Evolutionary conservation across 345 rosid genomes (phyloP).

Genomic region (Iberis pinnata): DNA sequence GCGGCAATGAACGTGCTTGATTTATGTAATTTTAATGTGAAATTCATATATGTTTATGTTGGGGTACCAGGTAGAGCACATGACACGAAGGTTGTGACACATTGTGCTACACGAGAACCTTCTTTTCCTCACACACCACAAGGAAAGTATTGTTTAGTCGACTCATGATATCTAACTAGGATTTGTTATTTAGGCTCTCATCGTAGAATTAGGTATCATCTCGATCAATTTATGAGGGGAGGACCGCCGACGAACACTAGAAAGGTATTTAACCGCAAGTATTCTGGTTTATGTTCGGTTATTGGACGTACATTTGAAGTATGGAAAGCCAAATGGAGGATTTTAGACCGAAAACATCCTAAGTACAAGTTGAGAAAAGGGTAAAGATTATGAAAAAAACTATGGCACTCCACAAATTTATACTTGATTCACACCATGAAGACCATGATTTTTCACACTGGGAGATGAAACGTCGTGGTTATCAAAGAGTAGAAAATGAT

Average conservation of each 20-base stretch:
- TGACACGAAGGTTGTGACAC: neutral
- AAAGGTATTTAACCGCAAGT: no score
- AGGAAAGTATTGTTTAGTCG: neutral
- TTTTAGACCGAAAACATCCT: no score
- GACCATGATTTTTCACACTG: no score
- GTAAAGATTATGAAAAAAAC: no score
- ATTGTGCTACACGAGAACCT: neutral
- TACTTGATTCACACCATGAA: no score
- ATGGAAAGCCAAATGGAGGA: no score
- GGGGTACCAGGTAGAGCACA: neutral
- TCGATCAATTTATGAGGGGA: neutral
- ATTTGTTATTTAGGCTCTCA: neutral
- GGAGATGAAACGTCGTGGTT: no score
- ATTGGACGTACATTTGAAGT: neutral
- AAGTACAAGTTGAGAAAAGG: no score
- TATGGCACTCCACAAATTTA: no score
- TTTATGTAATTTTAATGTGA: neutral
- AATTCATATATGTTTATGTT: neutral
- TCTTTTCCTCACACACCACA: neutral
- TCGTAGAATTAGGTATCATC: neutral
- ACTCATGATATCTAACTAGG: neutral
- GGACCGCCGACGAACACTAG: neutral
- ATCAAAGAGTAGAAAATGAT: no score
- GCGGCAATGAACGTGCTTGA: neutral
- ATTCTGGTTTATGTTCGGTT: no score